Base-by-base conservation (phyloP, 78 protist genomes). In the Pigoraptor vietnamica region DNA sequence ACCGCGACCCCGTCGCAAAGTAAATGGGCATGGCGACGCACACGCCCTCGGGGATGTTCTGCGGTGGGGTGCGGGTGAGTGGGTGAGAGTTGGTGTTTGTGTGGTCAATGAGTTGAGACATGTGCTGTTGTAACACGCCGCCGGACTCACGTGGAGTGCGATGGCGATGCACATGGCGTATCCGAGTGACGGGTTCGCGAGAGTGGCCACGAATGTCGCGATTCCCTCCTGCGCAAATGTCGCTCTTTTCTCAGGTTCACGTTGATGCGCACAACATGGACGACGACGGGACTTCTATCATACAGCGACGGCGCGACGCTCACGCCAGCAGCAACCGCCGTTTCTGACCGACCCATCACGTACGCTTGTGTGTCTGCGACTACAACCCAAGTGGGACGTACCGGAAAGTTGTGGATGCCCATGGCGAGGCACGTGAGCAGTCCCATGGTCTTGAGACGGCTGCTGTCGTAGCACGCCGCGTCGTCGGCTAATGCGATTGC, bases 1-100 rank as follows among this genome's bases (percentile, higher is more conserved):
- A 35, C 92, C 90, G 55, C 38, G 24, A 6, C 0, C 87, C 89
- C 32, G 95, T 91, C 25, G 97, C 92, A 34, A 92, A 94, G 93
- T 87, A 95, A 23, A 96, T 40, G 34, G 97, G 97, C 91, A 96
- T 86, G 25, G 97, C 92, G 19, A 96, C 96, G 81, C 90, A 56
- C 9, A 95, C 24, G 34, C 97, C 97, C 89, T 94, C 96, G 37
- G 98, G 98, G 14, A 96, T 91, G 91, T 95, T 95, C 93, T 96
- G 84, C 84, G 14, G 23, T 25, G 35, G 34, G n/a, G 38, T 94
- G 88, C 2, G 67, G 86, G 34, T 94, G 37, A 0, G 96, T 86
- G 24, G 96, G 14, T 48, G 6, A 48, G 67, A 48, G 67, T 48
- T 21, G 6, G 67, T 14, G 67, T 6, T 6, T 48, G 67, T 48